Evolutionary conservation across 768 basidiomycete genomes (phyloP), one percentile per base, ranked within the genome.

Genomic region (Kwoniella sp.): DNA sequence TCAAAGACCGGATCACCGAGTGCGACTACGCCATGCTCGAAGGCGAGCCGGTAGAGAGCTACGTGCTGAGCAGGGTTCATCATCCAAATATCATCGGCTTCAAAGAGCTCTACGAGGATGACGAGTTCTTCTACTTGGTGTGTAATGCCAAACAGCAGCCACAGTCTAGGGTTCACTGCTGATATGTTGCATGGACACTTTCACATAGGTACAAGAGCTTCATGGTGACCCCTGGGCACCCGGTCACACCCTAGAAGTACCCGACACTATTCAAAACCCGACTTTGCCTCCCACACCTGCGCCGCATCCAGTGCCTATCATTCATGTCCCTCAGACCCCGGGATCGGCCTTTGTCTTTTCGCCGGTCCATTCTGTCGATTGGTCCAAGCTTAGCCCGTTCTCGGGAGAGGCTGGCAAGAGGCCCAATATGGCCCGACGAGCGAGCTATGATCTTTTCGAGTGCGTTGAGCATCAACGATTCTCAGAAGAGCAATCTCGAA

Each of bases 361-460:
- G 2, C 63, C 63, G 4, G 52, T 65, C 2, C 63, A 64, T 53
- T 59, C 56, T 1, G 41, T 65, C 26, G 63, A 65, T 20, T 65
- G 63, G 63, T 65, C 63, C 23, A 65, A 58, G 29, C 37, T 65
- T 1, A 65, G 50, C 37, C 63, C 63, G 23, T 37, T 55, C 37
- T 30, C 38, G 11, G 57, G 61, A 1, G 58, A 65, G 11, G 34
- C 28, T 29, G 62, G 55, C 2, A 38, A 52, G 31, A 67, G 74
- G 41, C 76, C 80, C 0, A 81, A 82, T 51, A 83, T 86, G 80
- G 71, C 74, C 25, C 86, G 90, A 31, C 86, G 93, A 38, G 85
- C 90, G 23, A 93, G 92, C 11, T 88, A 94, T 78, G 94, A 97
- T 79, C 84, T 97, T 50, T 97, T 96, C 73, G 94, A 97, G 79